A percentile compares a stretch with the other conserved stretches of the same genome.
Conservation (phyloP, 2,329 filamentous ascomycete species). For the Beauveria pseudobassiana region DNA sequence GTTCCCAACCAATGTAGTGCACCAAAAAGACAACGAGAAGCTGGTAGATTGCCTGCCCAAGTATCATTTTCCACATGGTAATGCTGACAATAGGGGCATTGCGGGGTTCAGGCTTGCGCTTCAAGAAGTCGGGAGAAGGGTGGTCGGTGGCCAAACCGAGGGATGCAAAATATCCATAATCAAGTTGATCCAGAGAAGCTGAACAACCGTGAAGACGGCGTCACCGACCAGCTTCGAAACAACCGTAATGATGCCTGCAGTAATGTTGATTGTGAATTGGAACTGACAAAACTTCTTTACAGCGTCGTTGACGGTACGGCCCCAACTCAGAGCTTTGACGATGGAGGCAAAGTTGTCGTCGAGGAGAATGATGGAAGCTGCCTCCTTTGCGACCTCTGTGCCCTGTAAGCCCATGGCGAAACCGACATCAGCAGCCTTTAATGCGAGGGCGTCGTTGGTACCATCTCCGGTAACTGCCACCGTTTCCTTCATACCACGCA, state of each 20-base stretch:
- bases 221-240: conserved; percentile 45
- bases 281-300: conserved; percentile 54
- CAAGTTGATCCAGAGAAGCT: conserved; percentile 53
- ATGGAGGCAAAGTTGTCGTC: conserved; percentile 59
- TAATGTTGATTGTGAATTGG: conserved; percentile 55
- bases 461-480: conserved; percentile 62
- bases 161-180: conserved; percentile 53
- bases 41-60: conserved; percentile 66
- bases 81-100: conserved; percentile 45
- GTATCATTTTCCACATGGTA: conserved; percentile 80
- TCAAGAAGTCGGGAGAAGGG: conserved; percentile 27
- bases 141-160: conserved; percentile 39
- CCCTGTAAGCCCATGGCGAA: conserved; percentile 63
- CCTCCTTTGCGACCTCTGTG: conserved; percentile 57
- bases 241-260: conserved; percentile 50
- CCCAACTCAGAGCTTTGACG: conserved; percentile 55
- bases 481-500: conserved; percentile 58
- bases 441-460: conserved; percentile 58
- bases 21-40: conserved; percentile 56
- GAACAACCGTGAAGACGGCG: conserved; percentile 49
- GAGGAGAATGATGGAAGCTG: conserved; percentile 54
- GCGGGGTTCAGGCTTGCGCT: conserved; percentile 22
- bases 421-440: conserved; percentile 59
- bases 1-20: conserved; percentile 48
- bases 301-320: conserved; percentile 54